A percentile compares a stretch with the other conserved stretches of the same genome.
Conservation (phyloP, 176 grass and related monocot species). For the Phoenix roebelenii region DNA sequence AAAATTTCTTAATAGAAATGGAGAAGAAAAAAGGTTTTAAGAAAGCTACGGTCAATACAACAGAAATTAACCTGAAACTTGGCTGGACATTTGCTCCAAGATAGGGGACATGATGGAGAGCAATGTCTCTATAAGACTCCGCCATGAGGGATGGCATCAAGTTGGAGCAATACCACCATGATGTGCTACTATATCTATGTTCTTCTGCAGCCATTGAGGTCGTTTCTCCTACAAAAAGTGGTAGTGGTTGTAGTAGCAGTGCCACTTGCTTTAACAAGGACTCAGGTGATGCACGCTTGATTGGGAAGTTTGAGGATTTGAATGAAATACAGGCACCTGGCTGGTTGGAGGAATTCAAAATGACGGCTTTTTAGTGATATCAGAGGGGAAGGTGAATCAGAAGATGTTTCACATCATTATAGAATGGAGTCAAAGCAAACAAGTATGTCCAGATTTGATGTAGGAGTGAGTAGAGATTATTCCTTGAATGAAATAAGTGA, state of each 20-base stretch:
- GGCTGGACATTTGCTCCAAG: constrained; percentile 57
- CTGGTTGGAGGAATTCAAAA: too few relatives aligned
- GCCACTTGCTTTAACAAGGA: neutral
- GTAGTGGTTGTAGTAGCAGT: constrained; percentile 20
- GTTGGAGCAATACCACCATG: constrained; percentile 48
- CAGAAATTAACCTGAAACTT: constrained; percentile 26
- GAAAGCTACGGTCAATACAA: neutral
- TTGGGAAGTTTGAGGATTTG: too few relatives aligned
- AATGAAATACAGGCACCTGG: too few relatives aligned
- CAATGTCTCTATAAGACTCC: constrained; percentile 39
- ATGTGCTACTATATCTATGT: constrained; percentile 54
- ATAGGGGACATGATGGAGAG: constrained; percentile 37
- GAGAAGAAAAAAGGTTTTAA: constrained; percentile 7
- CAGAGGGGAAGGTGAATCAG: too few relatives aligned
- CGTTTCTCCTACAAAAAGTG: constrained; percentile 45
- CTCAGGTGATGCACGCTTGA: neutral
- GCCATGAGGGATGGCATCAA: constrained; percentile 25
- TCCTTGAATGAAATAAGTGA: constrained; percentile 2
- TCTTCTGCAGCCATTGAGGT: constrained; percentile 43
- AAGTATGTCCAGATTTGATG: neutral
- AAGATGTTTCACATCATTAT: too few relatives aligned
- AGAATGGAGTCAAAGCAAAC: too few relatives aligned
- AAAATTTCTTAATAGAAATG: constrained; percentile 14
- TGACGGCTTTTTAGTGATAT: too few relatives aligned
- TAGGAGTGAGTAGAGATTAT: neutral